Evolutionary conservation across 192 early-diverging fungal species (phyloP).

Genomic region (Thamnidium elegans): DNA sequence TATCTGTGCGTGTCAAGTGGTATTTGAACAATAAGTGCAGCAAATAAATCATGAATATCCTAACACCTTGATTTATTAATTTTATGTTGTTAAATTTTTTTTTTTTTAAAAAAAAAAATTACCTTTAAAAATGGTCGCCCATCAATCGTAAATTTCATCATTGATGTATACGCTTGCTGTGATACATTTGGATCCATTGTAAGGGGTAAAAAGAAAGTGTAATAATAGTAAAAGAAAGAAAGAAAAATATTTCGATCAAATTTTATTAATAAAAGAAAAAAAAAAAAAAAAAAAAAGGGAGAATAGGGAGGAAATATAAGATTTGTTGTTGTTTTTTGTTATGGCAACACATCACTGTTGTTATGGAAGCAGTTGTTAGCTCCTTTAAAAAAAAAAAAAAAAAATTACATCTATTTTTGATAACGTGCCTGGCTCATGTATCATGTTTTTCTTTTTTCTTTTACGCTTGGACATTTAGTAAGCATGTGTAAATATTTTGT

Average conservation of each 20-base stretch:
- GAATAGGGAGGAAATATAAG: conserved; percentile 5
- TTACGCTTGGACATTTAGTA: no score
- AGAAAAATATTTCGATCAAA: neutral
- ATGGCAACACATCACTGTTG: no score
- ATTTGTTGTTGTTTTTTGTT: neutral
- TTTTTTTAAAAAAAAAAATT: neutral
- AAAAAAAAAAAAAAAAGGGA: conserved; percentile 6
- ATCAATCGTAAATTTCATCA: conserved; percentile 56
- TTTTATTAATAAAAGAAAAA: neutral
- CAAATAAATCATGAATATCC: conserved; percentile 59
- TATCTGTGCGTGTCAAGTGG: conserved; percentile 48
- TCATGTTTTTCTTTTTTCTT: no score
- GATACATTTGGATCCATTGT: conserved; percentile 27
- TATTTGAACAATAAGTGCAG: conserved; percentile 50
- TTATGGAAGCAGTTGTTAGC: no score
- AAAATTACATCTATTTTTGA: no score
- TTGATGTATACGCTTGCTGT: conserved; percentile 43
- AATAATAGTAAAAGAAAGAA: neutral
- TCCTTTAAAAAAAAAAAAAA: no score
- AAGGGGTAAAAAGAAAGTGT: neutral
- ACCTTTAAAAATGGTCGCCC: conserved; percentile 61
- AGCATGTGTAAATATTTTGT: no score
- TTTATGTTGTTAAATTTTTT: neutral
- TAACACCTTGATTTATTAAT: conserved; percentile 15
- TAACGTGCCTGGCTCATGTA: no score